Evolutionary conservation across 2,329 filamentous ascomycete genomes (phyloP).

Genomic region (Pseudopyricularia javanii): DNA sequence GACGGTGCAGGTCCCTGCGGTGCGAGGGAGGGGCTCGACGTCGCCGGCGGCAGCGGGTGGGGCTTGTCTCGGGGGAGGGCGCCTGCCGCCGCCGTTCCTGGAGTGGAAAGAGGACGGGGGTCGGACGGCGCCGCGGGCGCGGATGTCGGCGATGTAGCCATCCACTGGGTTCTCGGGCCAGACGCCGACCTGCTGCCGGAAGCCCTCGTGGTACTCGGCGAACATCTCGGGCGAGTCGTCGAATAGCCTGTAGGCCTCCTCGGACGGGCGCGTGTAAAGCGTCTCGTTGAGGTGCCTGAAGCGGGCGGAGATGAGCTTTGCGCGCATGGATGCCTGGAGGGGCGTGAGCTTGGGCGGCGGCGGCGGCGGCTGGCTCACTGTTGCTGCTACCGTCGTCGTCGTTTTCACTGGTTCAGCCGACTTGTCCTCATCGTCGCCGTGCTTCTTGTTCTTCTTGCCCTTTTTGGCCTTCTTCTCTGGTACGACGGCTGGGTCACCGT

Average conservation of each 20-base stretch:
- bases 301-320: constrained; percentile 86
- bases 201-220: constrained; percentile 89
- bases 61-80: constrained; percentile 8
- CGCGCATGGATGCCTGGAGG: constrained; percentile 84
- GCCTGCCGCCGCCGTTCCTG: constrained; percentile 7
- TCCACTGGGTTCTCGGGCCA: constrained; percentile 98
- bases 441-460: constrained; percentile 17
- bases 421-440: constrained; percentile 10
- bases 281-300: constrained; percentile 97
- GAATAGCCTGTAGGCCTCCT: constrained; percentile 74
- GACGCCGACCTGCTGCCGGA: constrained; percentile 85
- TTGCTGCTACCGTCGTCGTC: neutral
- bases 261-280: constrained; percentile 83
- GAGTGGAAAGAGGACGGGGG: constrained; percentile 25
- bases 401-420: neutral
- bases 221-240: constrained; percentile 83
- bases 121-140: constrained; percentile 38
- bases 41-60: constrained; percentile 12
- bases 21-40: constrained; percentile 52
- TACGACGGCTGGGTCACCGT: constrained; percentile 8
- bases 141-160: constrained; percentile 64
- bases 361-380: neutral
- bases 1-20: constrained; percentile 61
- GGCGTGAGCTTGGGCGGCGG: constrained; percentile 60
- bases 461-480: constrained; percentile 17